phyloP scores from a whole-genome alignment of 495 filamentous ascomycete species.

The Trichoderma reesei region DNA sequence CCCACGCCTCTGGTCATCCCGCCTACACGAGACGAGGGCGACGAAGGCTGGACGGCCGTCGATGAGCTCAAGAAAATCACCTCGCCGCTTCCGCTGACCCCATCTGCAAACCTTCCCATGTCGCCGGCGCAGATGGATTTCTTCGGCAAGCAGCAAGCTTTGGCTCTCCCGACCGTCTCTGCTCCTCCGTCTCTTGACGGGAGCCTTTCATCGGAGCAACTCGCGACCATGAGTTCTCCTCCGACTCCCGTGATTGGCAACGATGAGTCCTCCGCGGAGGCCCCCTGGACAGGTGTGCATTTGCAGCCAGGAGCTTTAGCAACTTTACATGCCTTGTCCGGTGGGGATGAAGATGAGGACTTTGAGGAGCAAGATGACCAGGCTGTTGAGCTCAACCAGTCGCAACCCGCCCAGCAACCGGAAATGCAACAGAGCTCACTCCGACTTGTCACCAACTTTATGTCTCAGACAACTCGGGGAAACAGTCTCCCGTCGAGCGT shows the following conservation, averaged over 20 bases:
- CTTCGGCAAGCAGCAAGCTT: slow-evolving; percentile 43
- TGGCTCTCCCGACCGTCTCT: slow-evolving; percentile 59
- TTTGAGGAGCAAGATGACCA: slow-evolving; percentile 43
- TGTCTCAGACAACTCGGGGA: slow-evolving; percentile 7
- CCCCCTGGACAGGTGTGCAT: slow-evolving; percentile 54
- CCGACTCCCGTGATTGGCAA: slow-evolving; percentile 63
- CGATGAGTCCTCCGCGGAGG: slow-evolving; percentile 25
- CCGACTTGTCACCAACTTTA: slow-evolving; percentile 27
- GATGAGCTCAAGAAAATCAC: slow-evolving; percentile 45
- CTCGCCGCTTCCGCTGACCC: slow-evolving; percentile 69
- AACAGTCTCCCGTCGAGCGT: slow-evolving; percentile 27
- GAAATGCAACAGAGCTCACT: slow-evolving; percentile 31
- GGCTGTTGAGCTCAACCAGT: slow-evolving; percentile 38
- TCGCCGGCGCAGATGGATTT: slow-evolving; percentile 63
- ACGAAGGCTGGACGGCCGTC: slow-evolving; percentile 29
- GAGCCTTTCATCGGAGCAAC: slow-evolving; percentile 74
- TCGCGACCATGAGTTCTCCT: slow-evolving; percentile 67
- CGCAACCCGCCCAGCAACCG: slow-evolving; percentile 19
- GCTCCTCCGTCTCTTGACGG: slow-evolving; percentile 83
- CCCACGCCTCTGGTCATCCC: slow-evolving; percentile 71
- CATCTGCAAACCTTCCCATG: slow-evolving; percentile 64
- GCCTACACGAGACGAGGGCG: slow-evolving; percentile 19
- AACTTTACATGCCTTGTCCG: slow-evolving; percentile 64
- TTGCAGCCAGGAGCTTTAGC: slow-evolving; percentile 69
- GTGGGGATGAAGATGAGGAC: slow-evolving; percentile 34